Percentiles rank a stretch among this genome's conserved stretches.
phyloP scores from a whole-genome alignment of 257 asterid species.

The Solanum chaucha region DNA sequence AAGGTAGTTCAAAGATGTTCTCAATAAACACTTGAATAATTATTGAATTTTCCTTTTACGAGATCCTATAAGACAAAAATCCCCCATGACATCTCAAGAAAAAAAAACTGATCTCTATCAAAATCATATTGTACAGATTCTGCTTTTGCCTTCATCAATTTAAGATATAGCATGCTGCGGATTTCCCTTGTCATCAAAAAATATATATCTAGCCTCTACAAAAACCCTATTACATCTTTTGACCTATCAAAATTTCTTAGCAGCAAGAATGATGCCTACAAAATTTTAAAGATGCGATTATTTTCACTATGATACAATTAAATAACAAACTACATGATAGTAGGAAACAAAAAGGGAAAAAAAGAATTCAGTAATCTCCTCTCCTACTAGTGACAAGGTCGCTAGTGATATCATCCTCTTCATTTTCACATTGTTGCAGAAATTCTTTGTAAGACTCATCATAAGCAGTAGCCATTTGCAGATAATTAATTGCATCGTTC shows the following conservation, averaged over 20 bases:
- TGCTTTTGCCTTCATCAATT: not conserved
- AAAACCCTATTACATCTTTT: not conserved
- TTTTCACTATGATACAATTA: not conserved
- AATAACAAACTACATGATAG: not conserved
- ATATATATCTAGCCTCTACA: no score
- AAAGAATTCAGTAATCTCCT: not conserved
- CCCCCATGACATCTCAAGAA: not conserved
- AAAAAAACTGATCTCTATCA: not conserved
- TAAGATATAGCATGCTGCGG: not conserved
- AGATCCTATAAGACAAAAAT: not conserved
- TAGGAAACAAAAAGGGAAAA: not conserved
- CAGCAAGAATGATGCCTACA: not conserved
- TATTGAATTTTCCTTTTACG: not conserved
- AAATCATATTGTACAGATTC: not conserved
- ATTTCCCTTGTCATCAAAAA: no score
- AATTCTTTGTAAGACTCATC: not conserved
- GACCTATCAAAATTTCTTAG: not conserved
- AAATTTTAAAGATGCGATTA: not conserved
- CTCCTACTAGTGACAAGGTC: conserved; percentile 1
- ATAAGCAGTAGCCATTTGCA: not conserved
- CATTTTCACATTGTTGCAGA: not conserved
- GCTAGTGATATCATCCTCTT: not conserved
- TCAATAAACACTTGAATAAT: not conserved
- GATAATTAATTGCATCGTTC: not conserved
- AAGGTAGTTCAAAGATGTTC: not conserved